Conservation (phyloP, 2,329 filamentous ascomycete genomes). For the Pestalotiopsis sp. region DNA sequence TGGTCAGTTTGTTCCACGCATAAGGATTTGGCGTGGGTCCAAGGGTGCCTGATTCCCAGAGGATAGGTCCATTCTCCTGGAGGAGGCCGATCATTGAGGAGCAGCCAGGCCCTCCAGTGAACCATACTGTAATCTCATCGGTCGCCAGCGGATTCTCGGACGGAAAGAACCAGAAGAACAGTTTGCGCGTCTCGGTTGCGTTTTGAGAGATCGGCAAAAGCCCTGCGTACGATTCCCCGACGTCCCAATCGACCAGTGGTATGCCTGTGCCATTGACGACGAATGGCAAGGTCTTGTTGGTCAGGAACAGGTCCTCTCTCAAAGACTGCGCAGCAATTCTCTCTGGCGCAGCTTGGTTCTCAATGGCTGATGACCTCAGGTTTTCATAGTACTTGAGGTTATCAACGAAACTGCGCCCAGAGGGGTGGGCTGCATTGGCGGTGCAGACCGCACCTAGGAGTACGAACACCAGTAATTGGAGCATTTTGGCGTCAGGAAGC, state of each 20-base stretch:
- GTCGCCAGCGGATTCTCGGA: background rate
- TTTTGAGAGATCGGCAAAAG: slow-evolving; percentile 58
- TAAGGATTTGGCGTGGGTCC: background rate
- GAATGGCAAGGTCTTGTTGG: slow-evolving; percentile 37
- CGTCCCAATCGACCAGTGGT: slow-evolving; percentile 72
- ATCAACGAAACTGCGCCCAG: background rate
- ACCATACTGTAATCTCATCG: background rate
- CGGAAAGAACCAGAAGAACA: slow-evolving; percentile 47
- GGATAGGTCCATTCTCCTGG: slow-evolving; percentile 5
- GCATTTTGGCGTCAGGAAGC: background rate
- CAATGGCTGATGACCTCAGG: background rate
- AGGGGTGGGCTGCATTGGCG: background rate
- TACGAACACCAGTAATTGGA: background rate
- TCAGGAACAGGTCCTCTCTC: background rate
- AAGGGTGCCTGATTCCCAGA: background rate
- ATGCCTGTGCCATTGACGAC: slow-evolving; percentile 65
- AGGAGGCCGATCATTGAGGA: slow-evolving; percentile 1
- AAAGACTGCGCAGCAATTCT: background rate
- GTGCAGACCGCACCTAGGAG: background rate
- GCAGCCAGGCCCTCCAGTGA: slow-evolving; percentile 7
- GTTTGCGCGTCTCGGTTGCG: slow-evolving; percentile 49
- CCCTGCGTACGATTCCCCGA: slow-evolving; percentile 70
- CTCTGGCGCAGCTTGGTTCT: background rate
- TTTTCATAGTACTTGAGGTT: background rate
- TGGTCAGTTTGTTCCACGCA: slow-evolving; percentile 1